phyloP scores from a whole-genome alignment of 78 protist species.

The Dictyostelium brefeldianum region DNA sequence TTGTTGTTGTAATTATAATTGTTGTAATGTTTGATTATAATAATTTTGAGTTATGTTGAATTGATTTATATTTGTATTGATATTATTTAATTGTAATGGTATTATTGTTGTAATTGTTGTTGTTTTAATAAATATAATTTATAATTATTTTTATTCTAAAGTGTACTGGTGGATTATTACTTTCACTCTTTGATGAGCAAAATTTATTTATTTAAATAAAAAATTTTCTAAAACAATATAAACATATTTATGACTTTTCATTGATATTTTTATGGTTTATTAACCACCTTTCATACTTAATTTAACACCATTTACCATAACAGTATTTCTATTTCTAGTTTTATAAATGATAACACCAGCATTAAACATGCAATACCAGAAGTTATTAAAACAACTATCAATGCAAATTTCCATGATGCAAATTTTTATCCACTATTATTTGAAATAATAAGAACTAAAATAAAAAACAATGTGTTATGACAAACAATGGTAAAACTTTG shows the following conservation, averaged over 20 bases:
- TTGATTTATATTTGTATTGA: background rate
- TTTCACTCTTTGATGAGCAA: slow-evolving; percentile 11
- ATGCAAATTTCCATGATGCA: background rate
- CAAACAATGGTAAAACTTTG: no score
- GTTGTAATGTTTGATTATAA: background rate
- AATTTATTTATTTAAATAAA: no score
- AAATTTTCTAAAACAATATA: no score
- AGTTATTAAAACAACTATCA: background rate
- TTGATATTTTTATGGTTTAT: no score
- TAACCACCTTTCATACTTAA: background rate
- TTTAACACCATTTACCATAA: background rate
- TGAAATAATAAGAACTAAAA: no score
- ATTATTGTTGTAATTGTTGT: background rate
- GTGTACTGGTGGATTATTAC: background rate
- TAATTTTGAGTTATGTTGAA: background rate
- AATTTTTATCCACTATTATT: no score
- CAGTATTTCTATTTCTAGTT: background rate
- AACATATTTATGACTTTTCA: no score
- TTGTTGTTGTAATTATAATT: background rate
- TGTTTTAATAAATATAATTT: slow-evolving; percentile 9
- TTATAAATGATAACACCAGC: background rate
- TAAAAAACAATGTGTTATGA: no score
- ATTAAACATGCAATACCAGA: background rate
- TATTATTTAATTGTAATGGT: background rate
- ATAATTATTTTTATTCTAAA: slow-evolving; percentile 9